phyloP scores from a whole-genome alignment of 2,329 filamentous ascomycete genomes.

The Pestalotiopsis sp. region DNA sequence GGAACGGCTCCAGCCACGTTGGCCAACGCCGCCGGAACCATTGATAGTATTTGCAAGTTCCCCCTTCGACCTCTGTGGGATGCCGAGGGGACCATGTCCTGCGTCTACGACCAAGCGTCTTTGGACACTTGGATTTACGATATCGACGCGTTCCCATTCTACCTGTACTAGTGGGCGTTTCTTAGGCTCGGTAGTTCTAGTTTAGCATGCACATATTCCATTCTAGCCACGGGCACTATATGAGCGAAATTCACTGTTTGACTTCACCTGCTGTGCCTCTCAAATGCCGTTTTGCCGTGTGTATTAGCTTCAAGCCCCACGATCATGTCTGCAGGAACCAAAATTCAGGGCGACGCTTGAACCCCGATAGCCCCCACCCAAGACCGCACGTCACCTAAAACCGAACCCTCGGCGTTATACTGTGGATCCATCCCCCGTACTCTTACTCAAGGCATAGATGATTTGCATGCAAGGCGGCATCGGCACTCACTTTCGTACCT shows the following conservation, averaged over 20 bases:
- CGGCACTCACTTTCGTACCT: not conserved
- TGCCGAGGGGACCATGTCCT: constrained; percentile 29
- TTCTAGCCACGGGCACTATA: no score
- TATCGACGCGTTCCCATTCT: constrained; percentile 22
- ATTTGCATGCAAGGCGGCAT: not conserved
- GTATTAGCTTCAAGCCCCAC: no score
- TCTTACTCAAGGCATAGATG: not conserved
- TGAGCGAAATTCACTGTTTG: no score
- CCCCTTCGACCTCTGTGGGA: constrained; percentile 45
- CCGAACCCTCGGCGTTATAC: not conserved
- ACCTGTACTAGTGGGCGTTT: constrained; percentile 16
- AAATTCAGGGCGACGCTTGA: no score
- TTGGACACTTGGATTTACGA: constrained; percentile 21
- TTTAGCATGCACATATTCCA: no score
- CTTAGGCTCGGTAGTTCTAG: no score
- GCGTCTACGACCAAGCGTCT: constrained; percentile 24
- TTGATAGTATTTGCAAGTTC: constrained; percentile 43
- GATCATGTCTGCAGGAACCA: no score
- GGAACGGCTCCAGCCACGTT: constrained; percentile 45
- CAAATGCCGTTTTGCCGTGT: no score
- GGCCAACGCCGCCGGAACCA: constrained; percentile 41
- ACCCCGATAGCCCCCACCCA: no score
- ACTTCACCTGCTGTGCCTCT: no score
- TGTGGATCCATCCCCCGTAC: not conserved
- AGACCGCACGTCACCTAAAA: not conserved